Base-by-base conservation (phyloP, 2,329 filamentous ascomycete genomes). In the Chrysoporthe cubensis region DNA sequence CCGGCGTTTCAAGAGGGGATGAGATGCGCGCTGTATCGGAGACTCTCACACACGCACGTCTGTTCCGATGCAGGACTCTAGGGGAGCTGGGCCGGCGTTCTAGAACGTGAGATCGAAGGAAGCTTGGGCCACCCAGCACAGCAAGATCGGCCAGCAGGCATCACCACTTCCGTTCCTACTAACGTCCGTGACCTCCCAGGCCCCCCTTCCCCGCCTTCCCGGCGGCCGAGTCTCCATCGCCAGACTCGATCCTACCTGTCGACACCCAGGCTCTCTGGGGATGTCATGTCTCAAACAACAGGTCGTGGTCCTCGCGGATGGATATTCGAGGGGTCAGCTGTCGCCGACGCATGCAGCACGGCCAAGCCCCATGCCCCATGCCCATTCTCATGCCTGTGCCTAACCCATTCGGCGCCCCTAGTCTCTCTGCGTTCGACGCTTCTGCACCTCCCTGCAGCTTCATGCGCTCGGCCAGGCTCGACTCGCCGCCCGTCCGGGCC, bases 71-170 rank as follows among this genome's bases (percentile, higher is more conserved):
- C 16, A n/a, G 44, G 7, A 7, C 5, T 21, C 16, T 18, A 18
- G n/a, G 44, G n/a, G 16, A 14, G 50, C 16, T 32, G 50, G 21
- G 50, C 5, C 26, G 57, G 16, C n/a, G 14, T 61, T 61, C 59
- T 61, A 61, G 59, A 61, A 61, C 43, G 18, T 18, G 43, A 32
- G 21, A 46, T 61, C 21, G 59, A 61, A 61, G 43, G 59, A 40
- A 61, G 59, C 59, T 61, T 61, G 59, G 59, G 59, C 59, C 43
- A 37, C n/a, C 37, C 34, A 40, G 34, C 16, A 13, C 18, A 8
- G 26, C 26, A 37, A 40, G 32, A 40, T 40, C 34, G 32, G 40
- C 32, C 54, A 21, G 54, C 54, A 34, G 40, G 54, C 32, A 40
- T 40, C 18, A 16, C 13, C 14, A 9, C 32, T n/a, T 18, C 14